Conservation (phyloP, 371 early-diverging fungal species). For the Saksenaea oblongispora region DNA sequence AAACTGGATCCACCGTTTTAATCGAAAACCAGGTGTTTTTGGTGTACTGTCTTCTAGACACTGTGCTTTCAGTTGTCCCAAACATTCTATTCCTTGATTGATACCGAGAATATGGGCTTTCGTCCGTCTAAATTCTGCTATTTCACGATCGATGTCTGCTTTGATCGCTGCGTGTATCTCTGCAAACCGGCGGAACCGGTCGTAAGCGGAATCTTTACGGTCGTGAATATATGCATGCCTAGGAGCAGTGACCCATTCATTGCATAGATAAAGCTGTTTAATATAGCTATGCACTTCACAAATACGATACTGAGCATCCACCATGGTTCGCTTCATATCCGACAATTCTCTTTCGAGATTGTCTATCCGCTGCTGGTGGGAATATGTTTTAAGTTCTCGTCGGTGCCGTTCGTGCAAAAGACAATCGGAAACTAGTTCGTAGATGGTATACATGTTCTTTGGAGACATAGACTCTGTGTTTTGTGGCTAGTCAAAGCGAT, state of each 20-base stretch:
- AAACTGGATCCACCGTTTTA: background rate
- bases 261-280: background rate
- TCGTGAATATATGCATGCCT: conserved; percentile 1
- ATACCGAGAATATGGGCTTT: background rate
- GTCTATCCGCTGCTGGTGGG: background rate
- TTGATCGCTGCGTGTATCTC: background rate
- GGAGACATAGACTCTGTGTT: background rate
- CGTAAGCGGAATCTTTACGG: conserved; percentile 1
- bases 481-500: background rate
- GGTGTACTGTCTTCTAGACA: background rate
- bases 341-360: background rate
- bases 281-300: background rate
- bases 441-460: background rate
- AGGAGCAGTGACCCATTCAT: background rate
- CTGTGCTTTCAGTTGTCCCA: background rate
- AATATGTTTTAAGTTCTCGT: background rate
- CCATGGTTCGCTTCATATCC: background rate
- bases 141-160: background rate
- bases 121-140: background rate
- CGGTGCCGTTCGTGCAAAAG: background rate
- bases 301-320: background rate
- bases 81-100: background rate
- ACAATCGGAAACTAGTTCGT: background rate
- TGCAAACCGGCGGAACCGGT: background rate
- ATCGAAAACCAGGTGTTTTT: background rate